Base-by-base conservation (phyloP, 2,329 filamentous ascomycete species). In the Colletotrichum sp. region DNA sequence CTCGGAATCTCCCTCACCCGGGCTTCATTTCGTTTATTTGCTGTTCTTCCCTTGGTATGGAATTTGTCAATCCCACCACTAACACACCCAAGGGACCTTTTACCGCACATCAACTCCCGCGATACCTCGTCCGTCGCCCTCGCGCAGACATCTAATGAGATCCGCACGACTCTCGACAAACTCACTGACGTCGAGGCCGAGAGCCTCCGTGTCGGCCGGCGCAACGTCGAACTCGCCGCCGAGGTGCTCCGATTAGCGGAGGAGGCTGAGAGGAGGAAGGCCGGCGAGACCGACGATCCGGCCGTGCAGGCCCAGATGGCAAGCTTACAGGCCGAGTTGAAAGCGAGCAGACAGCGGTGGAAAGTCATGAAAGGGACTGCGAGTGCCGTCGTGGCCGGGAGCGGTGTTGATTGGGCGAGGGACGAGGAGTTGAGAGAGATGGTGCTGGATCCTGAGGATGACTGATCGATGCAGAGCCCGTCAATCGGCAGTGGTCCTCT, bases 401-500 rank as follows among this genome's bases (percentile, higher is more conserved):
- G 95, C 83, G 95, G 95, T 62, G 88, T 97, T 70, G 93, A 97
- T 81, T 98, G 95, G 95, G 92, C 91, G 15, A 87, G 90, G 55
- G 92, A 97, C 83, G 89, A 92, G 67, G 88, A 87, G 75, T 85
- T 98, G 76, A 88, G 91, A 73, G 90, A 91, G 66, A 88, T 96
- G 76, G 95, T 98, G 30, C 87, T 97, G 76, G 95, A 95, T 80
- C 85, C 88, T 13, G 91, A 93, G 77, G 83, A 84, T 68, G 75
- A 77, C 10, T 61, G 28, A 36, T 67, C 24, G 30, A 61, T 30
- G 30, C 16, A 30, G 58, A 61, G 28, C 30, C 30, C 7, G 58
- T 30, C 13, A n/a, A 32, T 34, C 26, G 9, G 26, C 55, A 18
- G 43, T 21, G 43, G n/a, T 21, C 8, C 43, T 52, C 8, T 52